Evolutionary conservation across 305 asterid species (phyloP), one percentile per base, ranked within the genome.

Genomic region (Fraxinus baroniana): DNA sequence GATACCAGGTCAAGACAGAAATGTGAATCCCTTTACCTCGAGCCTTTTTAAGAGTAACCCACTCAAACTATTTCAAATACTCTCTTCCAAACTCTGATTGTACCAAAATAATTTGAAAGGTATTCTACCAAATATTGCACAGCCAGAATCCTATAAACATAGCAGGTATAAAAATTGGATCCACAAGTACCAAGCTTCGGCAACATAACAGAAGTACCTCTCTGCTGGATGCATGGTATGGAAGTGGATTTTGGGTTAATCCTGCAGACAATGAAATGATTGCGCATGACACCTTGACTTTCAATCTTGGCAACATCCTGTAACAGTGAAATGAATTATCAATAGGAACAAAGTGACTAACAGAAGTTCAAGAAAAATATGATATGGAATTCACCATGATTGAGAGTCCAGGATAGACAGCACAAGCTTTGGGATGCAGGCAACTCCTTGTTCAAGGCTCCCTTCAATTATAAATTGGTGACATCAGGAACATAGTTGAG

Each of bases 301-400:
- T 91, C 87, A 90, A 82, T 86, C 88, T 78, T 20, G 94, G 89
- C 80, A 86, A 81, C 80, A 93, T 82, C 98, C 98, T 94, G 84
- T 84, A 82, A 83, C 64, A 70, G 77, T 82, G 74, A 76, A 83
- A 76, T 80, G 85, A 55, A 81, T 78, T 80, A 81, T 83, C 81
- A 78, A 75, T 82, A 86, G 77, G 76, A 74, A 32, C 79, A 80
- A 85, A 76, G 76, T 32, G 79, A 74, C 66, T 78, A 46, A 32
- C 33, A 78, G 80, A 82, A 81, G 83, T 77, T 81, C 9, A 64
- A 52, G 49, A 83, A 84, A 78, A 57, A 80, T 60, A 81, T 78
- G 66, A 76, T 77, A 73, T 79, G 81, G 81, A 82, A 52, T 89
- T 83, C 87, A 94, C 98, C 97, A 88, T 81, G 97, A 85, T 55